Evolutionary conservation across 768 basidiomycete genomes (phyloP), one percentile per base, ranked within the genome.

Genomic region (Mycena amicta): DNA sequence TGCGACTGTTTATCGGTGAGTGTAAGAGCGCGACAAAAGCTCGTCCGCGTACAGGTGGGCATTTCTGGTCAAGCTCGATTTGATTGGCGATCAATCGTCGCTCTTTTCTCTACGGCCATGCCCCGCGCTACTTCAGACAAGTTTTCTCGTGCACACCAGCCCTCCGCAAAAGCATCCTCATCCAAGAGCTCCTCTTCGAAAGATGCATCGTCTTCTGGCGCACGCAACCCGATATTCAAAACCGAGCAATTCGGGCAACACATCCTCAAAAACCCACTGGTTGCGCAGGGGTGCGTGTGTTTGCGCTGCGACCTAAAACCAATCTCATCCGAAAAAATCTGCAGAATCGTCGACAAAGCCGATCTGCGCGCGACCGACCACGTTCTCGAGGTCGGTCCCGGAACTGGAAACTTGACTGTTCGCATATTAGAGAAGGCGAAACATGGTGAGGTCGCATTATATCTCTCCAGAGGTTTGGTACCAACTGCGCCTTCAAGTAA

Each of bases 241-340:
- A 97, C 95, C 3, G 91, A 92, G 69, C 82, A 92, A 64, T 98
- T 97, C 66, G 96, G 97, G 22, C 96, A 98, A 72, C 96, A 99
- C 76, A 98, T 99, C 64, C 81, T 98, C 59, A 98, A 96, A 75
- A 98, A 94, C 72, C 89, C 93, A 4, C 83, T 87, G 57, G 90
- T 93, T 30, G 93, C 93, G 4, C 92, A 96, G 79, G 89, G 87
- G 93, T 96, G 68, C 59, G 81, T 74, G 58, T 57, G n/a, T 20
- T n/a, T 22, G 6, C 11, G 22, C 18, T 51, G 16, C 29, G 15
- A 20, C 49, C n/a, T n/a, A n/a, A n/a, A n/a, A n/a, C n/a, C n/a
- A 13, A 27, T 30, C 5, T 5, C 15, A 8, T 5, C 28, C 26
- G 22, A 26, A 8, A 20, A 50, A 12, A 4, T 16, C 5, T 12